Evolutionary conservation across 148 eudicot genomes (phyloP).

Genomic region (Rhododendron williamsianum): DNA sequence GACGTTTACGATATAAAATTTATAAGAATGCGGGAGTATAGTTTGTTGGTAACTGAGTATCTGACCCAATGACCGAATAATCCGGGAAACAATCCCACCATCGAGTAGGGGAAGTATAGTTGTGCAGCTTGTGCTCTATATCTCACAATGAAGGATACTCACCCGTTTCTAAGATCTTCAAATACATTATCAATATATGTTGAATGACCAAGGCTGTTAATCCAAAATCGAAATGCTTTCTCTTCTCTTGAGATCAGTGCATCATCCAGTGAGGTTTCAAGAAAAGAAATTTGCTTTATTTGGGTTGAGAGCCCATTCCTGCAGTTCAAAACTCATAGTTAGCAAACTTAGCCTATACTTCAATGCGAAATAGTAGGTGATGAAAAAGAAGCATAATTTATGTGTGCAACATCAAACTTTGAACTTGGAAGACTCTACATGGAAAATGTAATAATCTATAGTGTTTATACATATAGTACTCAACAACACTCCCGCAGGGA

Average conservation of each 20-base stretch:
- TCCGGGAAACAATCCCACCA: not conserved
- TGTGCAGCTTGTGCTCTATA: too few relatives aligned
- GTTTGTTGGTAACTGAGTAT: not conserved
- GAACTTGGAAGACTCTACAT: not conserved
- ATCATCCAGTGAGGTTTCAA: slow-evolving; percentile 75
- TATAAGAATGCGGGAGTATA: not conserved
- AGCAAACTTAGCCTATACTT: slow-evolving; percentile 5
- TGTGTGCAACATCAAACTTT: not conserved
- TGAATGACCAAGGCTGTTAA: slow-evolving; percentile 88
- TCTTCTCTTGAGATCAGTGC: slow-evolving; percentile 87
- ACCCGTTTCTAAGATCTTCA: slow-evolving; percentile 99
- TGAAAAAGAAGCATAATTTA: not conserved
- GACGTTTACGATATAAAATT: not conserved
- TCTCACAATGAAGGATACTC: slow-evolving; percentile 20
- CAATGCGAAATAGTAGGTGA: not conserved
- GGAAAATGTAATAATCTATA: not conserved
- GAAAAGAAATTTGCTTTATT: slow-evolving; percentile 80
- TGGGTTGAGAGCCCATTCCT: slow-evolving; percentile 97
- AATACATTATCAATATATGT: slow-evolving; percentile 79
- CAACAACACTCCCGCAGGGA: not conserved
- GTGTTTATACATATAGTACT: not conserved
- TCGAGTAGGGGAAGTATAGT: not conserved
- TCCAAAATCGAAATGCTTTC: slow-evolving; percentile 88
- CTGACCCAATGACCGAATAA: not conserved
- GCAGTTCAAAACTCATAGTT: slow-evolving; percentile 19